phyloP scores from a whole-genome alignment of 345 rosid genomes.

The Ceriops decandra region DNA sequence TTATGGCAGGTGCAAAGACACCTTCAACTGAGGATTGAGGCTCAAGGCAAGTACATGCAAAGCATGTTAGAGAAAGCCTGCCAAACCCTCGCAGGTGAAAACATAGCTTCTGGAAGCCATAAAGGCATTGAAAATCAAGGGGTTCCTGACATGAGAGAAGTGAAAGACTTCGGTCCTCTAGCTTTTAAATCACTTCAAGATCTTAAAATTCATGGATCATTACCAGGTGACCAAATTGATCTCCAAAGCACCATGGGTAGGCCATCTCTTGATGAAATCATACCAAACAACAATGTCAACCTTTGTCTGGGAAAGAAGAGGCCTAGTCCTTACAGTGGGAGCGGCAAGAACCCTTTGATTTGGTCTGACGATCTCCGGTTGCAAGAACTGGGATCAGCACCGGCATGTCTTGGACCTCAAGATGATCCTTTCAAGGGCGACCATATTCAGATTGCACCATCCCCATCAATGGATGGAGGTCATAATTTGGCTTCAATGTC shows the following conservation, averaged over 20 bases:
- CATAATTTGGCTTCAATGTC: slow-evolving; percentile 55
- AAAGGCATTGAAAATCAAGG: slow-evolving; percentile 50
- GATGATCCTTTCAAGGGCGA: slow-evolving; percentile 37
- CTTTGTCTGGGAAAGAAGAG: slow-evolving; percentile 67
- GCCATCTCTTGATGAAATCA: slow-evolving; percentile 42
- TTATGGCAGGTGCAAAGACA: slow-evolving; percentile 79
- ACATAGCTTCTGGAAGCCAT: slow-evolving; percentile 45
- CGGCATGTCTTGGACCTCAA: slow-evolving; percentile 39
- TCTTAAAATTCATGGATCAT: slow-evolving; percentile 67
- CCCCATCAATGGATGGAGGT: slow-evolving; percentile 38
- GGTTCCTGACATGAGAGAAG: slow-evolving; percentile 33
- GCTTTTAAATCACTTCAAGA: slow-evolving; percentile 85
- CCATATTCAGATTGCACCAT: slow-evolving; percentile 48
- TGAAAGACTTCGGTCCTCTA: slow-evolving; percentile 49
- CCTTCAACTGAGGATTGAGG: slow-evolving; percentile 95
- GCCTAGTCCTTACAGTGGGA: slow-evolving; percentile 47
- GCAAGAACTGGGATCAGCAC: slow-evolving; percentile 42
- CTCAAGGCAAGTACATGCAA: slow-evolving; percentile 98
- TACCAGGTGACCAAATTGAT: slow-evolving; percentile 37
- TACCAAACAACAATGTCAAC: slow-evolving; percentile 34
- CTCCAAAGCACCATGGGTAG: slow-evolving; percentile 62
- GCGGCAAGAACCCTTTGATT: slow-evolving; percentile 61
- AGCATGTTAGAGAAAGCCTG: slow-evolving; percentile 91
- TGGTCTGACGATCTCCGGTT: slow-evolving; percentile 78
- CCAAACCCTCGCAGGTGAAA: slow-evolving; percentile 80